Evolutionary conservation across 116 monocot species (phyloP), one percentile per base, ranked within the genome.

Genomic region (Papilionanthe hybrid): DNA sequence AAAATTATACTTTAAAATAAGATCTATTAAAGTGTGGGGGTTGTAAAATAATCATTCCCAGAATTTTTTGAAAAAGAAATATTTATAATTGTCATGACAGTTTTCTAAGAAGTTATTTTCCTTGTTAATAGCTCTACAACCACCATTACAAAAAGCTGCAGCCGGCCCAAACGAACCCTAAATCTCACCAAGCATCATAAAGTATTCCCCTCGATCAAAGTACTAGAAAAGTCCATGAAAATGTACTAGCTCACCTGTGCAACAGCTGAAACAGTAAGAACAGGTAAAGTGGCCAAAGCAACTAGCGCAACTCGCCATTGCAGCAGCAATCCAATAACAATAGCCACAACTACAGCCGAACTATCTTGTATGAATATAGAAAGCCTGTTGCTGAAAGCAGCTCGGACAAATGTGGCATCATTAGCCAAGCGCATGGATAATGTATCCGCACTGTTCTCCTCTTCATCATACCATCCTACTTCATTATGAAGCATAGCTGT

Each of bases 371-470:
- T 95, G 86, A 99, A 93, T 77, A 99, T 95, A 44, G 95, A 99
- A 81, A 99, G 95, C 17, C 99, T 84, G 48, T 99, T 99, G 81
- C 99, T 99, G 76, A 99, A 99, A 48, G 99, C 95, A 78, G 99
- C 99, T 63, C 99, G 93, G 30, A 99, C 99, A 86, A 93, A 99
- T 55, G 99, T 99, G 60, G 99, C 99, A 88, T 95, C 99, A 85
- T 99, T 99, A 42, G 99, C 99, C 76, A 99, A 77, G 44, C 93
- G 93, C 90, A 99, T 99, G 75, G 99, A 99, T 80, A 99, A 82
- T 56, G 87, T 92, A 68, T 99, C 99, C 76, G 95, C 90, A 89
- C 93, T 90, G 60, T 99, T 99, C 83, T 93, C 99, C 80, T 95
- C 95, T 79, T 95, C 92, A 55, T 99, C 99, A 85, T 95, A 99